Base-by-base conservation (phyloP, 1,284 basidiomycete species). In the Meripilus lineatus region DNA sequence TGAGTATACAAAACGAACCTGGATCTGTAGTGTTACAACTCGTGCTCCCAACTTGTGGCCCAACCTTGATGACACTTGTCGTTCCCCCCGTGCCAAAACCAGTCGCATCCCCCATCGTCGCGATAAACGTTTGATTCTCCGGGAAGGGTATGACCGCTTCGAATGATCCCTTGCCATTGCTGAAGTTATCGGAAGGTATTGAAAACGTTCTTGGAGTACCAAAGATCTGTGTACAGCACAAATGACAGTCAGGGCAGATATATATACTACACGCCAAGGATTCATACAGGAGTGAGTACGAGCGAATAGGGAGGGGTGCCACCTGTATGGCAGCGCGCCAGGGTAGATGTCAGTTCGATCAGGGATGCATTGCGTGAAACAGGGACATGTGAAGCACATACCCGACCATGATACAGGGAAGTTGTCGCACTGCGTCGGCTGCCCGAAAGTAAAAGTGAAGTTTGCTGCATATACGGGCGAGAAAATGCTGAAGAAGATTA, bases 71-170 rank as follows among this genome's bases (percentile, higher is more conserved):
- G 2, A 83, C 35, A 26, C 63, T 48, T 1, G 80, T 75, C 5
- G 70, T 70, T 15, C 84, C 85, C 5, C 85, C 84, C 7, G 77
- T 66, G 34, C 66, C 82, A 57, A 81, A 84, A 0, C 84, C 84
- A 36, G 74, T 75, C 15, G 76, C 67, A 58, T 89, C 87, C 18
- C 81, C 86, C 82, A 89, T 83, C 30, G 76, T 72, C 17, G 82
- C 51, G 10, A 88, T 44, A 43, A 87, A 68, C 42, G 65, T 56
- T 10, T 68, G 54, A 21, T 55, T 60, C 17, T 68, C 53, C 3
- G 59, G 17, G 36, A 81, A 63, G 1, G 68, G 64, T 8, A 87
- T 52, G 45, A 68, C 68, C 0, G 63, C 54, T 10, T 74, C 61
- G 53, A 71, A 86, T 0, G 72, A 69, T 35, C 82, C 82, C 51